Conservation (phyloP, 495 filamentous ascomycete genomes). For the Extremus antarcticus region DNA sequence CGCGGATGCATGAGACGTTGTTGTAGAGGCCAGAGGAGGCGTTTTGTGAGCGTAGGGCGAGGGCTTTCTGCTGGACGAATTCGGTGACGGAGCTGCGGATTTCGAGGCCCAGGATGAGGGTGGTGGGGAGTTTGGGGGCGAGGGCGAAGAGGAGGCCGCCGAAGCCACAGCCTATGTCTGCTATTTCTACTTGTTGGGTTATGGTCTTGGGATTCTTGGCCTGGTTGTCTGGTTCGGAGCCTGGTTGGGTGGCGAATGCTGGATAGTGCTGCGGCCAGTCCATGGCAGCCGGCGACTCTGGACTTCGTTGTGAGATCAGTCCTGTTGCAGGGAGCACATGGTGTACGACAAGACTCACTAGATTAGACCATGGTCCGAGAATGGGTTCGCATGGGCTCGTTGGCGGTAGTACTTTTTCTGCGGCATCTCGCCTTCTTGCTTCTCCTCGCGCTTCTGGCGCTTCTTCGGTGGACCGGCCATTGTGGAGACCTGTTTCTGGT, state of each 20-base stretch:
- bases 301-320: slow-evolving; percentile 41
- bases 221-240: neutral
- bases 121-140: slow-evolving; percentile 67
- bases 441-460: slow-evolving; percentile 61
- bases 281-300: slow-evolving; percentile 71
- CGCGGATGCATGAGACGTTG: slow-evolving; percentile 75
- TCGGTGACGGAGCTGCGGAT: slow-evolving; percentile 81
- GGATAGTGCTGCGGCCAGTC: slow-evolving; percentile 83
- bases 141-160: slow-evolving; percentile 84
- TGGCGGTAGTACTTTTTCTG: slow-evolving; percentile 75
- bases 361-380: slow-evolving; percentile 77
- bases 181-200: slow-evolving; percentile 68
- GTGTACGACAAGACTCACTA: slow-evolving; percentile 60
- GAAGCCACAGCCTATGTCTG: slow-evolving; percentile 95
- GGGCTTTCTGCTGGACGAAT: slow-evolving; percentile 77
- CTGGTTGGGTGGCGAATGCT: slow-evolving; percentile 2
- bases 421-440: slow-evolving; percentile 34
- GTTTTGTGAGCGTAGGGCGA: slow-evolving; percentile 63
- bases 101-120: slow-evolving; percentile 76
- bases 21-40: slow-evolving; percentile 44
- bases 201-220: neutral
- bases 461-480: slow-evolving; percentile 51
- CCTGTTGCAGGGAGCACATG: neutral
- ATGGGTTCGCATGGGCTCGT: slow-evolving; percentile 92
- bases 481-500: too few relatives aligned